A percentile compares a stretch with the other conserved stretches of the same genome.
Conservation (phyloP, 75 land plant genomes). For the Adiantum capillusveneris region DNA sequence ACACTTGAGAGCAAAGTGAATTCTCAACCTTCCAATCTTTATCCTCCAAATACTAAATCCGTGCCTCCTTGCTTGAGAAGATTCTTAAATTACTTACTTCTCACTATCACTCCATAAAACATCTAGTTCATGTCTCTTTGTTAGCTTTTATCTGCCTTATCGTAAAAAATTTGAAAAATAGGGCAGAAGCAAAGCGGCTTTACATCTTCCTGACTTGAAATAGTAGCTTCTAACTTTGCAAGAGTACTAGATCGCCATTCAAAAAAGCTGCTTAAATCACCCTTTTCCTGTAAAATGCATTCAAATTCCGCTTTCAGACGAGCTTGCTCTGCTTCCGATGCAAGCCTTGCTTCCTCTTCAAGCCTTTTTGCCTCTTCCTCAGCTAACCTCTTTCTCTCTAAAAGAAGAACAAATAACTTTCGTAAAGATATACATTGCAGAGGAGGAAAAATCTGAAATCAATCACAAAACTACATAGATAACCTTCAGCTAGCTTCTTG, state of each 20-base stretch:
- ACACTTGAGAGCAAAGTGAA: no score
- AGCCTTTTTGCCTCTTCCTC: constrained; percentile 16
- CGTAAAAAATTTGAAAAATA: no score
- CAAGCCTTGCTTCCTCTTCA: constrained; percentile 23
- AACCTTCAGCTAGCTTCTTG: constrained; percentile 15
- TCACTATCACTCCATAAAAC: no score
- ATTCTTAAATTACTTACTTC: no score
- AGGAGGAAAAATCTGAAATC: neutral
- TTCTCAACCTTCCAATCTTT: no score
- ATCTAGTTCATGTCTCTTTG: no score
- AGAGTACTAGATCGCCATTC: constrained; percentile 12
- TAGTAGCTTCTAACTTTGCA: constrained; percentile 14
- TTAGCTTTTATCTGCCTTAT: no score
- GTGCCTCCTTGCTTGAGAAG: no score
- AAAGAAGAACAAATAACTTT: neutral
- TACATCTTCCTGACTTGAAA: constrained; percentile 11
- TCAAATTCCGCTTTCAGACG: constrained; percentile 31
- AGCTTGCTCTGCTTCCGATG: constrained; percentile 35
- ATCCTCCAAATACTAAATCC: no score
- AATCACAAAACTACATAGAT: neutral
- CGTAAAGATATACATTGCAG: neutral
- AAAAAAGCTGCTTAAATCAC: constrained; percentile 14
- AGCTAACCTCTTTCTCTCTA: constrained; percentile 12
- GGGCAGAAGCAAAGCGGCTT: no score
- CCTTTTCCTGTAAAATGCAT: constrained; percentile 16